These are phyloP conservation scores for Tillandsia leiboldiana DNA, from an alignment of 176 grass and related monocot genomes.

Conservation along the genomic window DNA sequence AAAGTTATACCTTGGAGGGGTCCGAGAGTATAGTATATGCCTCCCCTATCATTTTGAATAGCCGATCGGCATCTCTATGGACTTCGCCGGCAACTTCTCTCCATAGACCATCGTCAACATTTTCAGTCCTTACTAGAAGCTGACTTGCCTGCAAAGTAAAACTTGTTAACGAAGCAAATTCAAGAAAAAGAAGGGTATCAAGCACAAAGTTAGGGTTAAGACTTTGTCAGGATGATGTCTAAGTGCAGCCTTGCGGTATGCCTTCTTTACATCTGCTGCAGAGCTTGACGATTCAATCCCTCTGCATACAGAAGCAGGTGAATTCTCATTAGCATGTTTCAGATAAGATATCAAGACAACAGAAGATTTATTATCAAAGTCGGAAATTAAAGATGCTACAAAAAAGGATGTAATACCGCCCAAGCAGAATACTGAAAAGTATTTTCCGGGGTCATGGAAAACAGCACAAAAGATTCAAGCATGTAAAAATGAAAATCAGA, in stretches of 20 bases:
- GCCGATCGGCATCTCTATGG: conserved; percentile 62
- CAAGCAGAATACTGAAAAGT: no score
- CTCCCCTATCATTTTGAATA: conserved; percentile 89
- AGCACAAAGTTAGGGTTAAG: conserved; percentile 15
- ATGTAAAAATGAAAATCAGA: conserved; percentile 2
- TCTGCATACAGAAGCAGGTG: conserved; percentile 34
- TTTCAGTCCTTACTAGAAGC: conserved; percentile 69
- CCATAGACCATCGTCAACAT: conserved; percentile 40
- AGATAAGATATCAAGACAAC: conserved; percentile 13
- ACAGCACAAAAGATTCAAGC: no score
- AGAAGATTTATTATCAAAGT: not conserved
- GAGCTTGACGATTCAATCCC: conserved; percentile 63
- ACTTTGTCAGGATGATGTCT: conserved; percentile 87
- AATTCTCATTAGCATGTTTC: conserved; percentile 13
- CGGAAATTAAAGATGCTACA: no score
- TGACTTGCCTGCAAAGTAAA: conserved; percentile 47
- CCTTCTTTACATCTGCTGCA: conserved; percentile 63
- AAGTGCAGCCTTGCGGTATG: conserved; percentile 81
- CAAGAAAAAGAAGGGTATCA: conserved; percentile 15
- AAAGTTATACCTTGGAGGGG: conserved; percentile 41
- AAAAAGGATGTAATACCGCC: no score
- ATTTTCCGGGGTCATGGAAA: no score
- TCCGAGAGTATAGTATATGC: conserved; percentile 82
- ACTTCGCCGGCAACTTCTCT: conserved; percentile 38
- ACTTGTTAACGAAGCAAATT: conserved; percentile 24